phyloP scores from a whole-genome alignment of 345 rosid genomes.

The Mallotus nudiflorus region DNA sequence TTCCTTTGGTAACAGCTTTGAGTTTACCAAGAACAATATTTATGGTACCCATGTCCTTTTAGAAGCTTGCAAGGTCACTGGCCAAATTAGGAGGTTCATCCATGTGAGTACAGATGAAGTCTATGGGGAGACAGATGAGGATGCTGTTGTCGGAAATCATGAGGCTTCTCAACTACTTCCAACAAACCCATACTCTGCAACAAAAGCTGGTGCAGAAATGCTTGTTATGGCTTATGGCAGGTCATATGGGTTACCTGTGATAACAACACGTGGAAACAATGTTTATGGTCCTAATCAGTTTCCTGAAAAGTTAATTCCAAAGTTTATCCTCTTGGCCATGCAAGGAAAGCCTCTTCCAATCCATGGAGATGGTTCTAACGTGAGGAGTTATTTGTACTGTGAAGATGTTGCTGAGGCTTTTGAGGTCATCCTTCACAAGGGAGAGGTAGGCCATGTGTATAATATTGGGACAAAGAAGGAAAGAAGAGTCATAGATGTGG shows the following conservation, averaged over 20 bases:
- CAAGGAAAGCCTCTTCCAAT: constrained; percentile 71
- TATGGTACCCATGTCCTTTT: constrained; percentile 88
- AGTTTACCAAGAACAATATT: constrained; percentile 86
- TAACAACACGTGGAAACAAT: constrained; percentile 90
- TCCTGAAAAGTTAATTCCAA: constrained; percentile 87
- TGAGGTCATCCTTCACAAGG: constrained; percentile 85
- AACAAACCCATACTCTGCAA: constrained; percentile 87
- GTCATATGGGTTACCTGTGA: constrained; percentile 86
- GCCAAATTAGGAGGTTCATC: constrained; percentile 82
- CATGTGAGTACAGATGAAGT: constrained; percentile 96
- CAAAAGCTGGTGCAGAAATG: constrained; percentile 93
- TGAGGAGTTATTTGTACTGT: constrained; percentile 82
- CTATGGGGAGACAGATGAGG: constrained; percentile 91
- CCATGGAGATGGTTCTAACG: constrained; percentile 88
- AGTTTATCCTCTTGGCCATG: constrained; percentile 83
- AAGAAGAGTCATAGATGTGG: constrained; percentile 88
- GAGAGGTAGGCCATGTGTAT: constrained; percentile 87
- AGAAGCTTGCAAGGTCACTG: constrained; percentile 92
- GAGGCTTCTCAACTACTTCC: constrained; percentile 98
- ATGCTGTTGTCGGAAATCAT: constrained; percentile 87
- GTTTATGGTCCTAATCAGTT: constrained; percentile 90
- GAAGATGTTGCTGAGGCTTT: constrained; percentile 97
- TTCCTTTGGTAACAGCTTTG: constrained; percentile 88
- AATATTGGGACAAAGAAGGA: constrained; percentile 86
- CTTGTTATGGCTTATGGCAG: constrained; percentile 96